A percentile compares a stretch with the other conserved stretches of the same genome.
Evolutionary conservation across 495 filamentous ascomycete genomes (phyloP).

Genomic region (Tuber aestivum): DNA sequence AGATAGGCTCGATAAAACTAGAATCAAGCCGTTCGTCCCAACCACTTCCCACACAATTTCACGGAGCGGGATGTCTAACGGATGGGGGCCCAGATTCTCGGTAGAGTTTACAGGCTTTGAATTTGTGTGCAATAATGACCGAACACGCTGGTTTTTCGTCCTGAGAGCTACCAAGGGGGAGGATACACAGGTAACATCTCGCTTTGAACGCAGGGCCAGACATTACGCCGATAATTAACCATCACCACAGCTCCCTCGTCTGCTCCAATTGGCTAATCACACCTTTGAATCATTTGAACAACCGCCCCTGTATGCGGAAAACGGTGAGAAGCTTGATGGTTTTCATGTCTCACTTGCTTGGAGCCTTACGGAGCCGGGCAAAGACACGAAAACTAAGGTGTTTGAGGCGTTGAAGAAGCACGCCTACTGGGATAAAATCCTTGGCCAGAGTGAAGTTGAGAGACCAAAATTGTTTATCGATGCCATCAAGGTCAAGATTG

Average conservation of each 20-base stretch:
- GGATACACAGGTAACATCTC: slow-evolving; percentile 26
- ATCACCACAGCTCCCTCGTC: slow-evolving; percentile 53
- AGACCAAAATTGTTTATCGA: slow-evolving; percentile 46
- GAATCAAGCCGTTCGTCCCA: slow-evolving; percentile 43
- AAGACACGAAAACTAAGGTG: slow-evolving; percentile 16
- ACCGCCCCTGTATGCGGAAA: slow-evolving; percentile 60
- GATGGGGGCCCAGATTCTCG: slow-evolving; percentile 41
- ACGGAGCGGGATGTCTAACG: slow-evolving; percentile 14
- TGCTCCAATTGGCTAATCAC: slow-evolving; percentile 62
- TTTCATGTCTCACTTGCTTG: slow-evolving; percentile 84
- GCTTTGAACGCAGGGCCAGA: background rate
- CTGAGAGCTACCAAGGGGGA: slow-evolving; percentile 52
- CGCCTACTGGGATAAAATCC: slow-evolving; percentile 37
- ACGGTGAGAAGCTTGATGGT: slow-evolving; percentile 47
- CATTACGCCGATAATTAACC: background rate
- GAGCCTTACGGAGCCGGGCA: slow-evolving; percentile 48
- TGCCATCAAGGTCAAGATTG: slow-evolving; percentile 68
- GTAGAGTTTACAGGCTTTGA: slow-evolving; percentile 53
- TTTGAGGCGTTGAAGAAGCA: slow-evolving; percentile 45
- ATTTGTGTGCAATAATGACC: slow-evolving; percentile 69
- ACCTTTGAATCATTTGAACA: slow-evolving; percentile 57
- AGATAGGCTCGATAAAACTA: slow-evolving; percentile 34
- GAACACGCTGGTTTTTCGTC: slow-evolving; percentile 81
- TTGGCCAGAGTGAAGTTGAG: slow-evolving; percentile 25
- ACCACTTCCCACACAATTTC: slow-evolving; percentile 17